phyloP scores from a whole-genome alignment of 495 filamentous ascomycete species.

The Tuber calosporum region DNA sequence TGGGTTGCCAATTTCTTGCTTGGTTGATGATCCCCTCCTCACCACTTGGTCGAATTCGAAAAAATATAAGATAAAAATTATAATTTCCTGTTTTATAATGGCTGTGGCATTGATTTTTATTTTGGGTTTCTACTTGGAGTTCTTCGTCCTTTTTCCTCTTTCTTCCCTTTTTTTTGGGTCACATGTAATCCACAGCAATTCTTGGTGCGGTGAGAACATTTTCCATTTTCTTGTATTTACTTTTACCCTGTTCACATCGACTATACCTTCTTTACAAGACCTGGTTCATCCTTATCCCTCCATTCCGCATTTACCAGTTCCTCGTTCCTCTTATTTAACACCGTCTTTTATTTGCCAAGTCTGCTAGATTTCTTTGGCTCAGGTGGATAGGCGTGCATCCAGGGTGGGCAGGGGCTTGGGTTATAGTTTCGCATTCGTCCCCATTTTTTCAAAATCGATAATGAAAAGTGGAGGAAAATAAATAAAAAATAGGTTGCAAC shows the following conservation, averaged over 20 bases:
- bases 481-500: no score
- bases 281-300: not conserved
- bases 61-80: not conserved
- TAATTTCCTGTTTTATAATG: not conserved
- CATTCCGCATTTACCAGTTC: not conserved
- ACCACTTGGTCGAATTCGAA: not conserved
- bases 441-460: no score
- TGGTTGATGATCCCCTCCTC: not conserved
- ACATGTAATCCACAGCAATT: not conserved
- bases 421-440: not conserved
- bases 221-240: not conserved
- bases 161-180: not conserved
- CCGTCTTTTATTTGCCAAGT: not conserved
- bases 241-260: not conserved
- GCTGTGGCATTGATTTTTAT: not conserved
- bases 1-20: not conserved
- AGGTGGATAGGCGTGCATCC: not conserved
- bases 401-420: not conserved
- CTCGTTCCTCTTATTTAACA: not conserved
- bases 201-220: not conserved
- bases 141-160: no score
- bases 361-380: not conserved
- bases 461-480: no score
- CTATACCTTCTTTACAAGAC: not conserved
- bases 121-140: not conserved